Conservation (phyloP, 73 alveolate species). For the Paramecium octaurelia region DNA sequence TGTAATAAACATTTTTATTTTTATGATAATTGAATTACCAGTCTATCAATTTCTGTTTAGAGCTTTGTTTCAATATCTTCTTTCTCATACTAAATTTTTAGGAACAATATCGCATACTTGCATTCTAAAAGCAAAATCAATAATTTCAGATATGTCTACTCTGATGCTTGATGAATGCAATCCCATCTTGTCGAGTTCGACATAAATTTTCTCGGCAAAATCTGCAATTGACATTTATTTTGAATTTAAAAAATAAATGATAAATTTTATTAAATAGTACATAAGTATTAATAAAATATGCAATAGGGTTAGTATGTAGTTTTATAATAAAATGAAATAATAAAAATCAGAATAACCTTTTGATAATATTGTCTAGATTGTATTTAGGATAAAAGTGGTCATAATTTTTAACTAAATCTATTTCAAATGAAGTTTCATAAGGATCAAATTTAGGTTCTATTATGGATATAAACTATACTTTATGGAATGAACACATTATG, state of each 20-base stretch:
- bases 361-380: background rate
- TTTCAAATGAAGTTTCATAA: background rate
- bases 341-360: background rate
- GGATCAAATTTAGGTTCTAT: constrained; percentile 22
- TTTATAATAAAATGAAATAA: background rate
- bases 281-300: background rate
- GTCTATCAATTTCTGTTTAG: background rate
- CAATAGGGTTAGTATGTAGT: background rate
- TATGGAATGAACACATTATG: background rate
- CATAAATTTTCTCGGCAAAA: background rate
- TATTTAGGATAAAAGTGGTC: constrained; percentile 12
- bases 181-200: background rate
- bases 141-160: background rate
- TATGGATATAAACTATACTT: background rate
- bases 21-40: background rate
- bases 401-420: background rate
- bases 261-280: background rate
- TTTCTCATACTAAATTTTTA: background rate
- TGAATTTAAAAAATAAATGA: background rate
- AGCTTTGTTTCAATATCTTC: background rate
- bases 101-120: background rate
- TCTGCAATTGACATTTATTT: background rate
- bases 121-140: background rate
- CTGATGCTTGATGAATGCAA: background rate
- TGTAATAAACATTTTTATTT: background rate